A percentile compares a stretch with the other conserved stretches of the same genome.
These are phyloP conservation scores for Coemansia javaensis DNA, from an alignment of 192 early-diverging fungal genomes.

Conservation along the genomic window DNA sequence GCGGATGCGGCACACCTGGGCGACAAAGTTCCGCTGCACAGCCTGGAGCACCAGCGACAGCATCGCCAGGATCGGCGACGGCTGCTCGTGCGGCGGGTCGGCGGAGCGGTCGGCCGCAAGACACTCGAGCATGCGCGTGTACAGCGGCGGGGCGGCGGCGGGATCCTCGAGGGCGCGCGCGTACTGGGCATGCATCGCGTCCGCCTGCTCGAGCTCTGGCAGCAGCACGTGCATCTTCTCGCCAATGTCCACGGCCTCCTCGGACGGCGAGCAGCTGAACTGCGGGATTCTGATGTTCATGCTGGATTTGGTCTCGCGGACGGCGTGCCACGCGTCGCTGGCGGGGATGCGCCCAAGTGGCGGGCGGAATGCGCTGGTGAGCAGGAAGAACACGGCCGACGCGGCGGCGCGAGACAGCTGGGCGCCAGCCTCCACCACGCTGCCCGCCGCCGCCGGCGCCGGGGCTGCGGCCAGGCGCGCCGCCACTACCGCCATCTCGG, in stretches of 20 bases:
- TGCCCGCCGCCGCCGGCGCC: not conserved
- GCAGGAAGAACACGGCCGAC: conserved; percentile 15
- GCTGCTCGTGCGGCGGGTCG: not conserved
- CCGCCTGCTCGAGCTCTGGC: conserved; percentile 45
- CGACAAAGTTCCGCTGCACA: conserved; percentile 12
- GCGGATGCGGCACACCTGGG: conserved; percentile 16
- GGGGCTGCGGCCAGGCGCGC: not conserved
- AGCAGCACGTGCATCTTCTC: conserved; percentile 46
- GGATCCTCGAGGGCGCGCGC: conserved; percentile 3
- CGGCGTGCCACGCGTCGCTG: conserved; percentile 18
- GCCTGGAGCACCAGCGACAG: conserved; percentile 25
- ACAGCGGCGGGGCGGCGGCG: conserved; percentile 10
- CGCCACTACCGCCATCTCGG: conserved; percentile 10
- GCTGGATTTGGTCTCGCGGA: conserved; percentile 18
- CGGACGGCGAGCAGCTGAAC: conserved; percentile 45
- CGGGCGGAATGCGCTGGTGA: conserved; percentile 18
- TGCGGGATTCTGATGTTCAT: conserved; percentile 32
- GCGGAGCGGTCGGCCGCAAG: not conserved
- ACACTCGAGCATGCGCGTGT: conserved; percentile 5
- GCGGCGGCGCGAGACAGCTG: not conserved
- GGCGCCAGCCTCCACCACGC: not conserved
- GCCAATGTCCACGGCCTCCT: conserved; percentile 45
- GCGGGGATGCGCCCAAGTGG: conserved; percentile 19
- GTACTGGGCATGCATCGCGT: conserved; percentile 28
- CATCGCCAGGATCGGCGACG: conserved; percentile 20